Conservation (phyloP, 2,329 filamentous ascomycete genomes). For the Lecanosticta acicola region DNA sequence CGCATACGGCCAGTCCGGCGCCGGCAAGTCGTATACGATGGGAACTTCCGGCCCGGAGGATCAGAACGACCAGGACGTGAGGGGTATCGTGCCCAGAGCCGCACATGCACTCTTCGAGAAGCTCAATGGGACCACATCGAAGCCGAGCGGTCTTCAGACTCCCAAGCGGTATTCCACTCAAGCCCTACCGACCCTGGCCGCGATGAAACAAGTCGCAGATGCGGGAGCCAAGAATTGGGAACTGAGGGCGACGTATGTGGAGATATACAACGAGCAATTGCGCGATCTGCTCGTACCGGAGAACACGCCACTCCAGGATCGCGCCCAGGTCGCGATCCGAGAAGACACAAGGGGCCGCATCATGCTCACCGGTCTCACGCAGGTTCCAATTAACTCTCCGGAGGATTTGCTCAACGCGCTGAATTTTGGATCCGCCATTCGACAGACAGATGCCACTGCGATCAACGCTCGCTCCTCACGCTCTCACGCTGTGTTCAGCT, state of each 20-base stretch:
- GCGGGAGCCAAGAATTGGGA: conserved; percentile 72
- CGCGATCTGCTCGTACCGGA: conserved; percentile 85
- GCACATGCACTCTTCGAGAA: conserved; percentile 83
- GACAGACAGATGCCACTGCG: conserved; percentile 93
- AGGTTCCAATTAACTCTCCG: conserved; percentile 82
- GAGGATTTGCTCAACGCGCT: conserved; percentile 86
- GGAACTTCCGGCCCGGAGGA: conserved; percentile 83
- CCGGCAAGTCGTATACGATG: conserved; percentile 98
- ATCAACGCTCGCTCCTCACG: conserved; percentile 97
- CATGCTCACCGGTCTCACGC: conserved; percentile 80
- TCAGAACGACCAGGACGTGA: conserved; percentile 27
- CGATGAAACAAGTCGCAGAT: conserved; percentile 36
- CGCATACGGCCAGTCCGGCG: conserved; percentile 94
- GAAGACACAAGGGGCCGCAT: conserved; percentile 95
- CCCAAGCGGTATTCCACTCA: conserved; percentile 70
- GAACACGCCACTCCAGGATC: conserved; percentile 60
- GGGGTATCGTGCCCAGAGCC: conserved; percentile 92
- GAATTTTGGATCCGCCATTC: conserved; percentile 87
- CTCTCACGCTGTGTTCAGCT: conserved; percentile 92
- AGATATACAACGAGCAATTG: conserved; percentile 97
- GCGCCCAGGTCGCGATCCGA: conserved; percentile 78
- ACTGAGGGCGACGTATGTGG: conserved; percentile 66
- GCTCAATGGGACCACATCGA: conserved; percentile 63
- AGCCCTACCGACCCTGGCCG: conserved; percentile 44
- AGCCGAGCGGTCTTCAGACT: conserved; percentile 64